A percentile compares a stretch with the other conserved stretches of the same genome.
phyloP scores from a whole-genome alignment of 768 basidiomycete genomes.

The Xerocomus brunneocitrinus region DNA sequence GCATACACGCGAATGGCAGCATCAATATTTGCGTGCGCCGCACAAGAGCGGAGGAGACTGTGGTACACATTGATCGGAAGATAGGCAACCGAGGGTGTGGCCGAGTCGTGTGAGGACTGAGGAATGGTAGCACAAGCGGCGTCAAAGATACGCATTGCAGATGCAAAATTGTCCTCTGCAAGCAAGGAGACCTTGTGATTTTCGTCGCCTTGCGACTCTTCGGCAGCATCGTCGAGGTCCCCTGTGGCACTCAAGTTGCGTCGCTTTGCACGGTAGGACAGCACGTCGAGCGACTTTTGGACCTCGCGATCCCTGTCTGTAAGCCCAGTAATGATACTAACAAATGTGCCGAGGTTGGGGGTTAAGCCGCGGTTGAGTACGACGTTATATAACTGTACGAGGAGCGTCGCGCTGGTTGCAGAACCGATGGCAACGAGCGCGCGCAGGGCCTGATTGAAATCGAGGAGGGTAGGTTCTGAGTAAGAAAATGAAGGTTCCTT shows the following conservation, averaged over 20 bases:
- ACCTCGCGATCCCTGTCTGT: slow-evolving; percentile 67
- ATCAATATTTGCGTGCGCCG: slow-evolving; percentile 50
- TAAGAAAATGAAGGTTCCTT: slow-evolving; percentile 26
- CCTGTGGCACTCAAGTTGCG: slow-evolving; percentile 11
- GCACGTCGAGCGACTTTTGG: slow-evolving; percentile 36
- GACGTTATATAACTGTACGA: slow-evolving; percentile 68
- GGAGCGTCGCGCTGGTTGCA: slow-evolving; percentile 45
- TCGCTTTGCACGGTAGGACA: slow-evolving; percentile 42
- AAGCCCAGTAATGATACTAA: slow-evolving; percentile 55
- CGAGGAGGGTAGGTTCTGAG: slow-evolving; percentile 37
- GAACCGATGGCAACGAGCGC: slow-evolving; percentile 40
- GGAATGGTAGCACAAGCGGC: slow-evolving; percentile 40
- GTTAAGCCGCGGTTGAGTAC: slow-evolving; percentile 58
- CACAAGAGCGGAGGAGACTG: slow-evolving; percentile 58
- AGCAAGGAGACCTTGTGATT: slow-evolving; percentile 42
- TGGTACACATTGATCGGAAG: slow-evolving; percentile 42
- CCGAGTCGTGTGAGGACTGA: slow-evolving; percentile 6
- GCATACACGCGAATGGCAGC: slow-evolving; percentile 63
- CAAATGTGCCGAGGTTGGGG: slow-evolving; percentile 63
- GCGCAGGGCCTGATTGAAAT: slow-evolving; percentile 60
- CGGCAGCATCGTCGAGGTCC: slow-evolving; percentile 5
- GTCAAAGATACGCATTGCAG: slow-evolving; percentile 72
- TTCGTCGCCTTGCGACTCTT: slow-evolving; percentile 22
- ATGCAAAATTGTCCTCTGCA: slow-evolving; percentile 64
- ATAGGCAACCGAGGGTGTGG: slow-evolving; percentile 7